Base-by-base conservation (phyloP, 345 rosid species). In the Lumnitzera racemosa region DNA sequence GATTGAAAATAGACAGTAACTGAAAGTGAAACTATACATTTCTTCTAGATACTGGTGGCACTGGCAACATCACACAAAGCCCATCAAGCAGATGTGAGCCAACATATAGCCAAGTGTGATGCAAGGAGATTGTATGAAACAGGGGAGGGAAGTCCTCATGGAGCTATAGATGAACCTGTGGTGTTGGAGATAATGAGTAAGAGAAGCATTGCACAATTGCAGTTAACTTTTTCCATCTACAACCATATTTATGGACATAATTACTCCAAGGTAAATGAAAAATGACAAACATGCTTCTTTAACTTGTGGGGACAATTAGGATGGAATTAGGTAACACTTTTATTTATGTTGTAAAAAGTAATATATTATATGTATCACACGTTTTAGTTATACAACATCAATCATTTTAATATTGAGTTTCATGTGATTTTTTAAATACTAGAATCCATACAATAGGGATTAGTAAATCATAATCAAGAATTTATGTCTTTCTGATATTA, bases 141-240 rank as follows among this genome's bases (percentile, higher is more conserved):
- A 47, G 79, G 87, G 67, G 79, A 81, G 56, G 83, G 86, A 62
- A 63, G 78, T 12, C 54, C 81, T 1, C 23, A 29, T 2, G 77
- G 77, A 51, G 70, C 75, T 36, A 61, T 74, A 55, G 80, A 76
- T 60, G 87, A 80, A 57, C 79, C 71, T 23, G 72, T 78, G 61
- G 78, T 81, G 67, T 77, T 87, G 31, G 90, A 84, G 78, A 84
- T 82, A 66, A 61, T 87, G 25, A 78, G 81, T 57, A 87, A 87
- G 74, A 70, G 88, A 62, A 83, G 84, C 73, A 74, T 87, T 59
- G 76, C 83, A 41, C 94, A 81, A 63, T 66, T 81, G 51, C 78
- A 80, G 76, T 62, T 80, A 51, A 87, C 80, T 9, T 73, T 83
- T 57, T 80, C 81, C 64, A 67, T 74, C 81, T 87, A 80, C 56